Percentiles rank a stretch among this genome's conserved stretches.
Conservation (phyloP, 805 yeast species). For the Zygotorulaspora florentina region DNA sequence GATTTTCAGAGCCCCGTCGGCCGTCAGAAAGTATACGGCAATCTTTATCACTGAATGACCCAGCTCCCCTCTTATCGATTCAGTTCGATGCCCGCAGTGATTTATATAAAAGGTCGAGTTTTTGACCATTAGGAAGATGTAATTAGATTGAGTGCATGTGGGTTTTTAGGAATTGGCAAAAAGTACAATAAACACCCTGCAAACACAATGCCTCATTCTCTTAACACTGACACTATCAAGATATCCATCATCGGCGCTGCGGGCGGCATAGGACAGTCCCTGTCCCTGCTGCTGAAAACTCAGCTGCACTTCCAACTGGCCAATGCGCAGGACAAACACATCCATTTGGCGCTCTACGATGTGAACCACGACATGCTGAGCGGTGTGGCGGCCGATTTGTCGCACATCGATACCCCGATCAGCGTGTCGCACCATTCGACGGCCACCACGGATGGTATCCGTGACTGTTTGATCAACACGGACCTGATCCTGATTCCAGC, state of each 20-base stretch:
- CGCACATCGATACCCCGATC: slow-evolving; percentile 73
- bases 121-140: too few relatives aligned
- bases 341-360: slow-evolving; percentile 67
- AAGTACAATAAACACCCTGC: not conserved
- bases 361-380: slow-evolving; percentile 59
- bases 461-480: slow-evolving; percentile 27
- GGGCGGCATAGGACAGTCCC: slow-evolving; percentile 93
- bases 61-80: not conserved
- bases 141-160: not conserved
- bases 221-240: slow-evolving; percentile 38
- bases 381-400: slow-evolving; percentile 85
- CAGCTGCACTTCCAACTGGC: slow-evolving; percentile 22
- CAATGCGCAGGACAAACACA: slow-evolving; percentile 43
- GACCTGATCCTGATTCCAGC: slow-evolving; percentile 53
- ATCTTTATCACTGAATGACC: not conserved
- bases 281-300: slow-evolving; percentile 73
- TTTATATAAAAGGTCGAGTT: too few relatives aligned
- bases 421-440: slow-evolving; percentile 59
- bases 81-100: not conserved
- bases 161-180: not conserved
- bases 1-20: slow-evolving; percentile 1
- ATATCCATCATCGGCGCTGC: slow-evolving; percentile 89
- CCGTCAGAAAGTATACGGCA: not conserved
- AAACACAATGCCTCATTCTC: slow-evolving; percentile 23
- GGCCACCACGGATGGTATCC: slow-evolving; percentile 33